Evolutionary conservation across 2,329 filamentous ascomycete genomes (phyloP).

Genomic region (Cytospora piceicola): DNA sequence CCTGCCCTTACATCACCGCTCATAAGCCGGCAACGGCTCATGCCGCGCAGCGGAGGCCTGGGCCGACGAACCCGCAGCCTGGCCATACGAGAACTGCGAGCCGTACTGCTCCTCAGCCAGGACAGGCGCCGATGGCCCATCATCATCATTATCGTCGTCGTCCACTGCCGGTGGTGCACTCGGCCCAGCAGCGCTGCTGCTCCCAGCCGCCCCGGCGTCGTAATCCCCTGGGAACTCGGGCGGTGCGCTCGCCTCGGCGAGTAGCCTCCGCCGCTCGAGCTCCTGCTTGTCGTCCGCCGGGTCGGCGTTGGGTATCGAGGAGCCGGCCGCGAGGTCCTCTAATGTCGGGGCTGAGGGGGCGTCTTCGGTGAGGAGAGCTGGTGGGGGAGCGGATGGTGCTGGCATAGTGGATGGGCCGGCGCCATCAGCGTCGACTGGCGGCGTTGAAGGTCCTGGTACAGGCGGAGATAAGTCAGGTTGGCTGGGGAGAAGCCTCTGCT

Average conservation of each 20-base stretch:
- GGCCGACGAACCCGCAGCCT: slow-evolving; percentile 3
- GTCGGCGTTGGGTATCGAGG: slow-evolving; percentile 33
- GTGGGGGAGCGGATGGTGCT: slow-evolving; percentile 26
- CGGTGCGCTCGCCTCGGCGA: slow-evolving; percentile 67
- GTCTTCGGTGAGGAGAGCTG: slow-evolving; percentile 8
- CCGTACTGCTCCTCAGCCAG: slow-evolving; percentile 57
- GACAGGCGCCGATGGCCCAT: slow-evolving; percentile 58
- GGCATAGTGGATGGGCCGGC: slow-evolving; percentile 38
- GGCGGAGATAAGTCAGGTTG: slow-evolving; percentile 59
- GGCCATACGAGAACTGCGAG: slow-evolving; percentile 19
- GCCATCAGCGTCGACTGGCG: slow-evolving; percentile 46
- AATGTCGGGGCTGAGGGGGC: slow-evolving; percentile 48
- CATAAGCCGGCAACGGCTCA: slow-evolving; percentile 28
- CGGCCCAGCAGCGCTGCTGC: slow-evolving; percentile 26
- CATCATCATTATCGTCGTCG: slow-evolving; percentile 34
- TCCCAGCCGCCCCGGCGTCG: slow-evolving; percentile 41
- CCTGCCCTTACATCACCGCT: slow-evolving; percentile 15
- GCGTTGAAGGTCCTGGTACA: slow-evolving; percentile 43
- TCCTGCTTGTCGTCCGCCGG: slow-evolving; percentile 78
- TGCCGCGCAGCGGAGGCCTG: slow-evolving; percentile 5
- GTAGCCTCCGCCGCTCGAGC: slow-evolving; percentile 67
- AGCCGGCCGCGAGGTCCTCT: slow-evolving; percentile 45
- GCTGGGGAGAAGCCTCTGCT: slow-evolving; percentile 80
- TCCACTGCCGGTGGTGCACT: slow-evolving; percentile 35
- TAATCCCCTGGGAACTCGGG: slow-evolving; percentile 60